Evolutionary conservation across 768 basidiomycete species (phyloP).

Genomic region (Pholiota molesta): DNA sequence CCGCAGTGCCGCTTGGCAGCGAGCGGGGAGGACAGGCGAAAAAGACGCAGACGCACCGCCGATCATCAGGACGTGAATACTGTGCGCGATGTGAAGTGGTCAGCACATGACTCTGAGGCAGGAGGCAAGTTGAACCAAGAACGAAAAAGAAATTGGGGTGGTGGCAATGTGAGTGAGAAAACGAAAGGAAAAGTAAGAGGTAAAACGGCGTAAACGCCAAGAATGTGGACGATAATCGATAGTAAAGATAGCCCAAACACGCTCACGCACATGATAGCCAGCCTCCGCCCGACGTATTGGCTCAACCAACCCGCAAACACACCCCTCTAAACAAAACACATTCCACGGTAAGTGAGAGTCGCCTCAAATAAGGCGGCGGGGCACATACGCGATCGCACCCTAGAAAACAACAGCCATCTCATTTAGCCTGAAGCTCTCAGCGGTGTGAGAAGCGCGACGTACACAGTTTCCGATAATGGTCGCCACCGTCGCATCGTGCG

Average conservation of each 20-base stretch:
- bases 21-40: no score
- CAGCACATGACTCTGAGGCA: constrained; percentile 1
- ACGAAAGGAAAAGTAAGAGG: background rate
- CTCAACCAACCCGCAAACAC: constrained; percentile 70
- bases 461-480: constrained; percentile 83
- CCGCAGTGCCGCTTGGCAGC: background rate
- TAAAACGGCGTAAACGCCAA: background rate
- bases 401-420: constrained; percentile 13
- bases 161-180: background rate
- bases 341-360: background rate
- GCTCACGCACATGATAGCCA: constrained; percentile 67
- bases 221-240: background rate
- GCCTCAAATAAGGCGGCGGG: background rate
- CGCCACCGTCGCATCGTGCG: constrained; percentile 63
- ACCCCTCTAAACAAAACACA: constrained; percentile 68
- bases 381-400: constrained; percentile 41
- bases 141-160: background rate
- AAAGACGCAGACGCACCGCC: constrained; percentile 39
- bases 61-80: constrained; percentile 57
- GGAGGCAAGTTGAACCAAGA: background rate
- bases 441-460: constrained; percentile 20
- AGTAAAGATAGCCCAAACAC: background rate
- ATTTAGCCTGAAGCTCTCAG: background rate
- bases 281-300: constrained; percentile 81
- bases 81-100: constrained; percentile 20